Conservation (phyloP, 139 green algal species). For the Zygnema circumcarinatum region DNA sequence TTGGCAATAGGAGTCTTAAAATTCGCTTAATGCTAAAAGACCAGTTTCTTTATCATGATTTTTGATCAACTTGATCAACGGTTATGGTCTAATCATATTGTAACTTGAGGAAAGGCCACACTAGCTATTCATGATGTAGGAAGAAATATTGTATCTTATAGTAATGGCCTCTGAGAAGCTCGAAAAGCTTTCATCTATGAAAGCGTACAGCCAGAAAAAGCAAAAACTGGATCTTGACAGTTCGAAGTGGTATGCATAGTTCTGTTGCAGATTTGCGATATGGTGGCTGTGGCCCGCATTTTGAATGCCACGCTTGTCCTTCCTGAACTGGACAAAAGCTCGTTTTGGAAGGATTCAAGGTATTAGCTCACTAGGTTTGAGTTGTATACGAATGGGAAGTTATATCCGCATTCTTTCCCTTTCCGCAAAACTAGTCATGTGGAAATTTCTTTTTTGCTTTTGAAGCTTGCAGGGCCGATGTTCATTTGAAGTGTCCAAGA, state of each 20-base stretch:
- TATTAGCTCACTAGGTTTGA: too few species aligned
- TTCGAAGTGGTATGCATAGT: too few species aligned
- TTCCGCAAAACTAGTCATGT: not conserved
- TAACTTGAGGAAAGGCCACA: too few species aligned
- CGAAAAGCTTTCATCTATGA: not conserved
- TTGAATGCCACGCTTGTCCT: slow-evolving; percentile 51
- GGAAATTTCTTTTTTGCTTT: too few species aligned
- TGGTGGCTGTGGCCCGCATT: slow-evolving; percentile 56
- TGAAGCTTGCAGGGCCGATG: too few species aligned
- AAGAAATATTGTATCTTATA: too few species aligned
- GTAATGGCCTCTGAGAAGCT: not conserved
- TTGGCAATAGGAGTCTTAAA: too few species aligned
- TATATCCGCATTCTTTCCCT: not conserved
- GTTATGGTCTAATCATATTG: too few species aligned
- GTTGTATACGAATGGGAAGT: not conserved
- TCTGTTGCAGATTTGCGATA: slow-evolving; percentile 49
- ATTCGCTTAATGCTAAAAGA: not conserved
- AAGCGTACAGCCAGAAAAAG: too few species aligned
- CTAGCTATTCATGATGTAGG: too few species aligned
- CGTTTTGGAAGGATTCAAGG: slow-evolving; percentile 46
- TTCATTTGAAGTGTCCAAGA: too few species aligned
- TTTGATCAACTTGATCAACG: not conserved
- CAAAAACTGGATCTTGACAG: too few species aligned
- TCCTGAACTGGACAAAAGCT: slow-evolving; percentile 53
- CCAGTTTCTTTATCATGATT: not conserved